Evolutionary conservation across 2,329 filamentous ascomycete species (phyloP).

Genomic region (Blastomyces silverae): DNA sequence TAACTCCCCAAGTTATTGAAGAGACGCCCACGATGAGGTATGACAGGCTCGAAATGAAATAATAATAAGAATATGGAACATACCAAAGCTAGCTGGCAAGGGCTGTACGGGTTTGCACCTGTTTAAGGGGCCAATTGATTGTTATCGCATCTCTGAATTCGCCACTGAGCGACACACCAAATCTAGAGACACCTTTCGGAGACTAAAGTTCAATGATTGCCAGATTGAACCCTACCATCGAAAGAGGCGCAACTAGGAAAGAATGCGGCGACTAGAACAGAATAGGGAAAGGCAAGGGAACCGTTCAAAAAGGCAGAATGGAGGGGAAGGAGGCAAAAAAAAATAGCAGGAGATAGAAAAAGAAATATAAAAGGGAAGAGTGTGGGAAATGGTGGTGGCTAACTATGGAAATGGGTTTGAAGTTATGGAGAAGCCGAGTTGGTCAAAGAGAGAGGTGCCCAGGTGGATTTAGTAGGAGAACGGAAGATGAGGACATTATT

Average conservation of each 20-base stretch:
- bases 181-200: slow-evolving; percentile 6
- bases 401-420: background rate
- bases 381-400: background rate
- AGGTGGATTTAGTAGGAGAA: background rate
- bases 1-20: slow-evolving; percentile 12
- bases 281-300: slow-evolving; percentile 5
- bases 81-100: slow-evolving; percentile 6
- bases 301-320: background rate
- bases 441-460: slow-evolving; percentile 3
- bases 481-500: slow-evolving; percentile 5
- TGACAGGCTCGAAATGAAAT: slow-evolving; percentile 13
- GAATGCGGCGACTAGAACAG: slow-evolving; percentile 8
- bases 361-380: background rate
- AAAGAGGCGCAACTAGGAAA: slow-evolving; percentile 12
- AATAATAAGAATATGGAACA: slow-evolving; percentile 9
- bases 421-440: slow-evolving; percentile 2
- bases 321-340: background rate
- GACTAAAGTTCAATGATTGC: slow-evolving; percentile 15
- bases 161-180: slow-evolving; percentile 8
- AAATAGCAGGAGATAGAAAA: slow-evolving; percentile 6
- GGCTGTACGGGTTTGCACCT: background rate
- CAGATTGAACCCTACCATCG: slow-evolving; percentile 10
- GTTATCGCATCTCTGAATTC: slow-evolving; percentile 4
- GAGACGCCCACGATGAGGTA: slow-evolving; percentile 5
- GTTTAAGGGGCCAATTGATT: slow-evolving; percentile 7